Conservation (phyloP, 139 green algal species). For the Chlorella sorokiniana region DNA sequence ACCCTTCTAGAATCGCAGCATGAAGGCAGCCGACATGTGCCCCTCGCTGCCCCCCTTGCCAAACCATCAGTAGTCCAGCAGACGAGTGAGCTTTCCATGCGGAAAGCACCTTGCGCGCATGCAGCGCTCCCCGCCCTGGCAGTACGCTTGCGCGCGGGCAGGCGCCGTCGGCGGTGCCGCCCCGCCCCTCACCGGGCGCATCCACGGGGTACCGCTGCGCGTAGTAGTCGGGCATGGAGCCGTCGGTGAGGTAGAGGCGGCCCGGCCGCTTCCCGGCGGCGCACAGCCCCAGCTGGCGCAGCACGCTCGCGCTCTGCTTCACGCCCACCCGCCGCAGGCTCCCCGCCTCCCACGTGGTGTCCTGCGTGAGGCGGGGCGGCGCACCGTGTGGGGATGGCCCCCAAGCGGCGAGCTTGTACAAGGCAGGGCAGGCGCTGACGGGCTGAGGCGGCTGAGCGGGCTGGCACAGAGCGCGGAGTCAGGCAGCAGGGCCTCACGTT, state of each 20-base stretch:
- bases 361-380: neutral
- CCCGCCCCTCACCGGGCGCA: constrained; percentile 3
- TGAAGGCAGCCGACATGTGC: neutral
- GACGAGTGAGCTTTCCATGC: no score
- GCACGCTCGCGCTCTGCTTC: constrained; percentile 3
- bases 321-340: constrained; percentile 7
- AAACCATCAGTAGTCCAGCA: no score
- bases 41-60: no score
- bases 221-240: constrained; percentile 40
- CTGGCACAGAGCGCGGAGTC: no score
- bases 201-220: constrained; percentile 6
- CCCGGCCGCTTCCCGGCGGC: neutral
- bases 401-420: neutral
- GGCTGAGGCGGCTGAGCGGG: no score
- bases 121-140: no score
- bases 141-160: no score
- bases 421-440: neutral
- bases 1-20: no score
- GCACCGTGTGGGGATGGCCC: neutral
- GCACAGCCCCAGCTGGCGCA: constrained; percentile 14
- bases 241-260: constrained; percentile 49
- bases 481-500: constrained; percentile 7
- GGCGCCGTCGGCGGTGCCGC: neutral
- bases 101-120: no score
- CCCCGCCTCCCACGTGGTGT: constrained; percentile 28